Evolutionary conservation across 2,329 filamentous ascomycete species (phyloP), one percentile per base, ranked within the genome.

Genomic region (Aspergillus viridinutans): DNA sequence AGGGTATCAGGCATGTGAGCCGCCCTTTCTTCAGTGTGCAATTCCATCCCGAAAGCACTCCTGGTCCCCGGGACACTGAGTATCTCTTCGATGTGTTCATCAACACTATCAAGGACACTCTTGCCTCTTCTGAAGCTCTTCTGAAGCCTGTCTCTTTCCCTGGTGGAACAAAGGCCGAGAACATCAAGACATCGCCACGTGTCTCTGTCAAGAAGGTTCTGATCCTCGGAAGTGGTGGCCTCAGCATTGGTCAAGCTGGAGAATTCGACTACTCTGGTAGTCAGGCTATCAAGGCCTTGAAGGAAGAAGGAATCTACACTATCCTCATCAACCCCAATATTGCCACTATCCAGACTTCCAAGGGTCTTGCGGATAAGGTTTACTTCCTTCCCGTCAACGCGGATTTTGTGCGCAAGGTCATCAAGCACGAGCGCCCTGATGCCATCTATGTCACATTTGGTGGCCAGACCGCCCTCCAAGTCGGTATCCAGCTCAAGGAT

Each of bases 261-360:
- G 94, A 99, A 75, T 99, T 99, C 66, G 94, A 99, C 74, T 99
- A 99, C 80, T 97, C 94, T 54, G 94, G 94, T 61, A 95, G 90
- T 75, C 94, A 99, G 76, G 94, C 93, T 49, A 97, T 99, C 81
- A 99, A 99, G 81, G 94, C 94, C 40, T 74, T 99, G 67, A 97
- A 97, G 78, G 90, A 97, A 74, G 94, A 97, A 77, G 93, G 92
- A 59, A 97, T 97, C 68, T 97, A 97, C 80, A 97, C 94, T 3
- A 88, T 99, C 62, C 81, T 99, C 61, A 97, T 99, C 83, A 99
- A 99, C 79, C 94, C 94, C 57, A 99, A 99, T 74, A 97, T 99
- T 72, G 94, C 94, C 64, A 99, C 94, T 0, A 97, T 97, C 61
- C 94, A 99, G 75, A 99, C 94, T 4, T 97, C 94, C 53, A 97